Conservation (phyloP, 1,139 yeast species). For the Candida tunisiensis region DNA sequence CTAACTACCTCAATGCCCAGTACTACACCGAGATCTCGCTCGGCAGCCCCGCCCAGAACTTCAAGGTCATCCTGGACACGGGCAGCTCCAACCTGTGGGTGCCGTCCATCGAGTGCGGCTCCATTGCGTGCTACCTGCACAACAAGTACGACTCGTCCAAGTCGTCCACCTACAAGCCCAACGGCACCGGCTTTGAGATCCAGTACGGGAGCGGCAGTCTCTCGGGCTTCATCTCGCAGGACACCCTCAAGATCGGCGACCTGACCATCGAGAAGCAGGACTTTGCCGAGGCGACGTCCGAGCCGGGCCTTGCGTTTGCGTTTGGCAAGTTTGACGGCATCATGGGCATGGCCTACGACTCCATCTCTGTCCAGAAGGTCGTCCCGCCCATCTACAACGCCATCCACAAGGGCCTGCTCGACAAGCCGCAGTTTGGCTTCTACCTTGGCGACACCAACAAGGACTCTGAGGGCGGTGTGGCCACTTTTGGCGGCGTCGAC, state of each 20-base stretch:
- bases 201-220: slow-evolving; percentile 86
- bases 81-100: slow-evolving; percentile 97
- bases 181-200: slow-evolving; percentile 73
- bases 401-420: slow-evolving; percentile 60
- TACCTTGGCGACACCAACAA: slow-evolving; percentile 68
- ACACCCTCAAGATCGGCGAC: slow-evolving; percentile 65
- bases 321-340: slow-evolving; percentile 98
- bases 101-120: slow-evolving; percentile 74
- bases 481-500: slow-evolving; percentile 91
- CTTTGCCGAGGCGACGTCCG: slow-evolving; percentile 92
- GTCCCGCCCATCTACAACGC: slow-evolving; percentile 95
- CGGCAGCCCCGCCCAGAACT: slow-evolving; percentile 87
- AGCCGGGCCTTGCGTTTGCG: slow-evolving; percentile 96
- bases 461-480: slow-evolving; percentile 64
- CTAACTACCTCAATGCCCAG: slow-evolving; percentile 89
- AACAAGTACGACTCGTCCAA: slow-evolving; percentile 69
- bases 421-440: slow-evolving; percentile 74
- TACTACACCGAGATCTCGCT: slow-evolving; percentile 77
- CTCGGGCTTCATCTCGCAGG: slow-evolving; percentile 84
- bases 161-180: slow-evolving; percentile 67
- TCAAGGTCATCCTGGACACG: slow-evolving; percentile 68
- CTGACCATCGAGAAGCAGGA: slow-evolving; percentile 73
- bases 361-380: slow-evolving; percentile 72
- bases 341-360: slow-evolving; percentile 82
- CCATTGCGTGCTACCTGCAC: slow-evolving; percentile 91